Evolutionary conservation across 2,329 filamentous ascomycete genomes (phyloP), one percentile per base, ranked within the genome.

Genomic region (Endothia cerciana): DNA sequence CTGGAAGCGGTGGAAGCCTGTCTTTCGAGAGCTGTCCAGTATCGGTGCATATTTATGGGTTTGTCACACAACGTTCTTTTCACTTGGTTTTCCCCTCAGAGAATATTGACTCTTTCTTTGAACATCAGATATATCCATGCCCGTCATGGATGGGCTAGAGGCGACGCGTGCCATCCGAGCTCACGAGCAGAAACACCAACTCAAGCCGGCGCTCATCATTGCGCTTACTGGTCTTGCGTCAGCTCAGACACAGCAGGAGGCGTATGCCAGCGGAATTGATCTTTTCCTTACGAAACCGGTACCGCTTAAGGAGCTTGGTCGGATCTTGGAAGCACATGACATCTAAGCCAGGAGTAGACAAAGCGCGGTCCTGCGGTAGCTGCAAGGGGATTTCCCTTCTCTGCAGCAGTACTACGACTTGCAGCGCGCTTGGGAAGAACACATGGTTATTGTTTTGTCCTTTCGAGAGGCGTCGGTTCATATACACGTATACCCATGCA

Each of bases 21-120:
- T 65, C 75, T 79, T 56, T 69, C 70, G 8, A 68, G 72, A 3
- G 66, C 70, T 2, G 73, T 74, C 8, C 70, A 74, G 0, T 80
- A 79, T 59, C 78, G 79, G 47, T 77, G 83, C 51, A 78, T 85
- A 2, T 78, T 85, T 28, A 85, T 85, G 81, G 83, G 76, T 76
- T 19, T 15, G 36, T 60, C 13, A 1, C 7, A 13, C 6, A 1
- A 22, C n/a, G n/a, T n/a, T 22, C 1, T 38, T 33, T 28, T 10
- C 6, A 5, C 19, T 15, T 30, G 43, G 7, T 4, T 53, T n/a
- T 25, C 6, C 1, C 19, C 7, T 38, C 2, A n/a, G 8, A 30
- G 2, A 38, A 49, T 60, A 11, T 53, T 41, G 25, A 19, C 55
- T 45, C 28, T 59, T 45, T n/a, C n/a, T 53, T 36, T 1, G n/a